These are phyloP conservation scores for Lachnellula willkommii DNA, from an alignment of 2,329 filamentous ascomycete genomes.

Conservation along the genomic window DNA sequence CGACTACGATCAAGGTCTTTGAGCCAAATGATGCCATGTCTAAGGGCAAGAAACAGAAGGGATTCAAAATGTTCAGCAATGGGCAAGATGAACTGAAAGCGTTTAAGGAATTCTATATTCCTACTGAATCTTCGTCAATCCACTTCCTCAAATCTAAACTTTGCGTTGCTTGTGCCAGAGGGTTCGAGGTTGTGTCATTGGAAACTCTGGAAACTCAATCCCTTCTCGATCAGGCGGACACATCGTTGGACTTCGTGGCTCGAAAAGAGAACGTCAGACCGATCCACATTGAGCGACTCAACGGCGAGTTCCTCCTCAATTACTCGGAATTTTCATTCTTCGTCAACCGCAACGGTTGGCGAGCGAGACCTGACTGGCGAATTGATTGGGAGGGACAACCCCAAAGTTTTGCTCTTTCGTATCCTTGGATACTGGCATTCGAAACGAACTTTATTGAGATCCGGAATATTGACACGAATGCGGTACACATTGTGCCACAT, in stretches of 20 bases:
- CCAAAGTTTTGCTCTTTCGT: conserved; percentile 86
- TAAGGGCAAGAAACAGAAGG: conserved; percentile 92
- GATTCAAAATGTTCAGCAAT: conserved; percentile 91
- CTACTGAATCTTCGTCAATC: conserved; percentile 94
- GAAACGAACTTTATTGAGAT: conserved; percentile 98
- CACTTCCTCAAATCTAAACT: conserved; percentile 96
- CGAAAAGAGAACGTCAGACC: conserved; percentile 89
- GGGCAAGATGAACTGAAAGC: conserved; percentile 93
- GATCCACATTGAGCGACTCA: conserved; percentile 94
- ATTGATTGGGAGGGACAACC: conserved; percentile 97
- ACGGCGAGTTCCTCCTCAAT: conserved; percentile 94
- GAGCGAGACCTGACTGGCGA: conserved; percentile 90
- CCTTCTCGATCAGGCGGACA: conserved; percentile 93
- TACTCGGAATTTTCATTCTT: conserved; percentile 99
- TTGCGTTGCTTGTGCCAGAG: conserved; percentile 90
- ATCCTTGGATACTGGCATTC: conserved; percentile 95
- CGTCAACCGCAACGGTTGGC: conserved; percentile 97
- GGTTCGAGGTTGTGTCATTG: conserved; percentile 94
- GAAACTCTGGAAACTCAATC: conserved; percentile 98
- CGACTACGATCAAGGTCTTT: conserved; percentile 97
- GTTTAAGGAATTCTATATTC: conserved; percentile 99
- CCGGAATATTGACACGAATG: conserved; percentile 87
- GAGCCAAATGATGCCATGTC: conserved; percentile 93
- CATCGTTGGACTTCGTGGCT: conserved; percentile 93
- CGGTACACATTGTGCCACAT: conserved; percentile 91